phyloP scores from a whole-genome alignment of 169 alveolate species.

The Sarcocystis neurona region DNA sequence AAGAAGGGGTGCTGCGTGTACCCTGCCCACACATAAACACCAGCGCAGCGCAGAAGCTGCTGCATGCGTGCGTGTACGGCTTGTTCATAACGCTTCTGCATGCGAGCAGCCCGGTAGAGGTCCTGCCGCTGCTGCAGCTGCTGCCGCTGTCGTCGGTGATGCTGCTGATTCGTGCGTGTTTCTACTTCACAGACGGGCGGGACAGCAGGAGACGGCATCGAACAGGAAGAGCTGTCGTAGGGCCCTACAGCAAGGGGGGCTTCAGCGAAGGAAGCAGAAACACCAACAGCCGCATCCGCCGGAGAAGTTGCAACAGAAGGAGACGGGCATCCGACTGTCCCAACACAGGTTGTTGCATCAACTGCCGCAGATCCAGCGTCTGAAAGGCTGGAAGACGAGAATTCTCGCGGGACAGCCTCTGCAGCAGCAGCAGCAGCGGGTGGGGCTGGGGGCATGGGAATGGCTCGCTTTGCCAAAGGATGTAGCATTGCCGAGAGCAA shows the following conservation, averaged over 20 bases:
- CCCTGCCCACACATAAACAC: slow-evolving; percentile 56
- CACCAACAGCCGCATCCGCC: no score
- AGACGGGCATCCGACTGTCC: no score
- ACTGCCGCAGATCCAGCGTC: no score
- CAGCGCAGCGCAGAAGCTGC: slow-evolving; percentile 43
- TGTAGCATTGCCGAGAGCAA: slow-evolving; percentile 41
- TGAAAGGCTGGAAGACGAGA: no score
- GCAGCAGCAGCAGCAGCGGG: not conserved
- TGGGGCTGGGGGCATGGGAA: not conserved
- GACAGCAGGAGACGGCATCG: no score
- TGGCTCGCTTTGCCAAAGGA: slow-evolving; percentile 1
- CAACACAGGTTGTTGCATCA: no score
- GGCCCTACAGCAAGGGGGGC: no score
- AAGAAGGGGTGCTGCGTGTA: slow-evolving; percentile 45
- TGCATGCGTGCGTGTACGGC: slow-evolving; percentile 7
- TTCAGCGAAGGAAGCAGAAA: no score
- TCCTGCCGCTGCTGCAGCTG: not conserved
- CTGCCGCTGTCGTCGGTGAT: not conserved
- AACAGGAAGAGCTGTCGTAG: no score
- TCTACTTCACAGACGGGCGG: no score
- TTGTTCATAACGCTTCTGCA: not conserved
- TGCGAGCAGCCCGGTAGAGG: not conserved
- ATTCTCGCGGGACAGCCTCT: no score
- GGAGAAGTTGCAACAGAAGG: no score
- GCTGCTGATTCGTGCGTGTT: not conserved